Evolutionary conservation across 2,329 filamentous ascomycete genomes (phyloP).

Genomic region (Colletotrichum truncatum): DNA sequence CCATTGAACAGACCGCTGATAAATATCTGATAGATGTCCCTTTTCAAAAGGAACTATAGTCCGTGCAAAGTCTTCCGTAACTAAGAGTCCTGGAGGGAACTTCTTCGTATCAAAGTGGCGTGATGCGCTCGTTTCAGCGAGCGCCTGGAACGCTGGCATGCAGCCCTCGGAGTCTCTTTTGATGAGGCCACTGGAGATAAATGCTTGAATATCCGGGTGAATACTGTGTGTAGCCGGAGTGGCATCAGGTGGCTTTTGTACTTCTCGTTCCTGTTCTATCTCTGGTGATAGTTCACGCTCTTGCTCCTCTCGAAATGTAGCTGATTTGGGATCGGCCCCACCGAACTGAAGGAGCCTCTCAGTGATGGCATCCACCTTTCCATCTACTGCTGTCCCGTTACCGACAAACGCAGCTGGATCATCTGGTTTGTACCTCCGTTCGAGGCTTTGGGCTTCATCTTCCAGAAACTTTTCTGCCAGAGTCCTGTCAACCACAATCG

Average conservation of each 20-base stretch:
- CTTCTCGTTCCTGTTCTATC: slow-evolving; percentile 66
- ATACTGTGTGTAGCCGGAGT: slow-evolving; percentile 50
- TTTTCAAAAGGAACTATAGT: slow-evolving; percentile 46
- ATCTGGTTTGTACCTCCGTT: slow-evolving; percentile 59
- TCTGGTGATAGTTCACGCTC: slow-evolving; percentile 75
- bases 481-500: slow-evolving; percentile 30
- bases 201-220: slow-evolving; percentile 49
- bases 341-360: slow-evolving; percentile 48
- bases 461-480: slow-evolving; percentile 60
- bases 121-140: slow-evolving; percentile 51
- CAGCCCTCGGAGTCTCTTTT: slow-evolving; percentile 42
- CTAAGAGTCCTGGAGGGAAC: slow-evolving; percentile 52
- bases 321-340: slow-evolving; percentile 39
- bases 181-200: slow-evolving; percentile 49
- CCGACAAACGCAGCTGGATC: background rate
- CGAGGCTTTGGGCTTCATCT: slow-evolving; percentile 60
- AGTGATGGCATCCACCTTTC: background rate
- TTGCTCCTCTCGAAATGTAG: slow-evolving; percentile 69
- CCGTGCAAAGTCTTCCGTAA: slow-evolving; percentile 59
- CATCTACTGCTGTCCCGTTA: background rate
- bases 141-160: slow-evolving; percentile 53
- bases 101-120: slow-evolving; percentile 39
- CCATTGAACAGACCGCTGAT: slow-evolving; percentile 64
- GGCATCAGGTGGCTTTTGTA: slow-evolving; percentile 55
- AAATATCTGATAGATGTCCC: slow-evolving; percentile 49